Base-by-base conservation (phyloP, 202 grass and related monocot species). In the Saccharum hybrid region DNA sequence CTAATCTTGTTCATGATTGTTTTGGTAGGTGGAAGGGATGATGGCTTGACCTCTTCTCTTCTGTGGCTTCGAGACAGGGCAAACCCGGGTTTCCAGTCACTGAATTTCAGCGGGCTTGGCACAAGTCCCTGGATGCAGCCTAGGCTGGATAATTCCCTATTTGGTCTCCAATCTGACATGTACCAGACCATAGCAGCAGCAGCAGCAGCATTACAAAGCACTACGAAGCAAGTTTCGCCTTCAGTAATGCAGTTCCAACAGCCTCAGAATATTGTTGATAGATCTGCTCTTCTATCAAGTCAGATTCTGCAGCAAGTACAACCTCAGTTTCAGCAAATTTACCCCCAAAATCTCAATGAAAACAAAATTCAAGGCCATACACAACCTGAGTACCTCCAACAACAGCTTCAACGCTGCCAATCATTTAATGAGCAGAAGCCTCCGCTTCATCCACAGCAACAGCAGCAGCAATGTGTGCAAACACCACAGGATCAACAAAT, bases 201-300 rank as follows among this genome's bases (percentile, higher is more conserved):
- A 80, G 81, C 80, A 78, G 76, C 71, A 90, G 87, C 88, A 49
- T 88, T 93, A 64, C 81, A 71, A 40, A 86, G 71, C 72, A 60
- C 57, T 14, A 15, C 69, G 19, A 96, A 99, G 82, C 89, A 96
- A 81, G 43, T 87, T 59, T 77, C 78, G 19, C 77, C 93, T 38
- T 63, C 85, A 43, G 61, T 94, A 59, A 71, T 99, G 88, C 96
- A 96, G 83, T 99, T 99, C 86, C 96, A 99, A 75, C 91, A 91
- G 61, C 68, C 87, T 82, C 87, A 91, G 22, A 91, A 89, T 70
- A 79, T 75, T 68, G 81, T 52, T 76, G 78, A 79, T 65, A 86
- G 90, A 78, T 71, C 79, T 80, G 14, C 86, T 84, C 76, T 93
- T 77, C 71, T 92, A 45, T 81, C 88, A 7, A 90, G 79, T 81